Base-by-base conservation (phyloP, 1,284 basidiomycete genomes). In the Golubevia pallescens region DNA sequence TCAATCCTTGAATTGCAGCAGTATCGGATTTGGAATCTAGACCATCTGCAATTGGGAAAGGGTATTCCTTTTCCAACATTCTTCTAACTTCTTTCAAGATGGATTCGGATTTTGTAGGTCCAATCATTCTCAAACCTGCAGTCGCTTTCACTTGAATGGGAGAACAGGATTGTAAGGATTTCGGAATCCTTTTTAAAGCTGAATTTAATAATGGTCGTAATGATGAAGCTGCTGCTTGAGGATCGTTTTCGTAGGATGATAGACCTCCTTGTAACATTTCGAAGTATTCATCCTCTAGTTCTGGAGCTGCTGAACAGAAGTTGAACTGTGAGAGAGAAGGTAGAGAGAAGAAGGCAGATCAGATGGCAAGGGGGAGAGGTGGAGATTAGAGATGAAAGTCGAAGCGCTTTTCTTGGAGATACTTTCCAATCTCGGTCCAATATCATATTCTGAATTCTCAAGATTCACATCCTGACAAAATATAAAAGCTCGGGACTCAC, bases 71-170 rank as follows among this genome's bases (percentile, higher is more conserved):
- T 77, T 89, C 87, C 69, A 98, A 81, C 74, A 91, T 88, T 52
- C 82, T 77, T 75, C 90, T 88, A 42, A 98, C 94, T 10, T 92
- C 92, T 1, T 89, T 88, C 56, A 99, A 87, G 69, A 99, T 97
- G 64, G 90, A 92, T 14, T 87, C 86, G 63, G 91, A 91, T 87
- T 93, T 88, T 55, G 86, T 84, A 0, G 87, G 87, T 1, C 92
- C 93, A 1, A 97, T 87, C 13, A 95, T 81, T 5, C 96, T 88
- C 62, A 99, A 87, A 0, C 96, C 96, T 0, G 96, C 96, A 0
- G 97, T 99, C 48, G 97, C 96, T 86, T 96, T 96, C 61, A 99
- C 93, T 5, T 93, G 92, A 19, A 99, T 89, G 0, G 94, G 94
- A 4, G 95, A 93, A 85, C 95, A 98, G 21, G 80, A 85, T 53